Percentiles rank a stretch among this genome's conserved stretches.
phyloP scores from a whole-genome alignment of 306 rosid species.

The Citrullus colocynthis region DNA sequence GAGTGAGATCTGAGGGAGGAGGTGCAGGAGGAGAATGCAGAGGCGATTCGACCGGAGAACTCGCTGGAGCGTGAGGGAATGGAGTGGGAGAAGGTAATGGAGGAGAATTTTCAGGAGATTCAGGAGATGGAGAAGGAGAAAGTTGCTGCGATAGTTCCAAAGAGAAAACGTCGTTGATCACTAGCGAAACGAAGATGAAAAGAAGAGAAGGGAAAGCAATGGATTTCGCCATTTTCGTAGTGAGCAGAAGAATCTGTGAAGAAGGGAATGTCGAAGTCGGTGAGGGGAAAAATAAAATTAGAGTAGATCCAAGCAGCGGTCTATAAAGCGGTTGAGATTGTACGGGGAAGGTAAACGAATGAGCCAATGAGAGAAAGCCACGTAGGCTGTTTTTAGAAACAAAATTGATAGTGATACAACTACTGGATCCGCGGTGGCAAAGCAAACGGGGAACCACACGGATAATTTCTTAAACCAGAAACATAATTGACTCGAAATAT shows the following conservation, averaged over 20 bases:
- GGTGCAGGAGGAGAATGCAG: conserved; percentile 25
- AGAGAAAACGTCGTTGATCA: conserved; percentile 13
- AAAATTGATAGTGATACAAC: not conserved
- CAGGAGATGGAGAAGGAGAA: conserved; percentile 25
- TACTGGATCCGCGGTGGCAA: not conserved
- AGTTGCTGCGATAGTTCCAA: conserved; percentile 15
- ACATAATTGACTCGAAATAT: not conserved
- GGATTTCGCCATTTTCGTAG: conserved; percentile 24
- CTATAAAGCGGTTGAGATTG: not conserved
- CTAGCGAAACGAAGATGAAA: conserved; percentile 8
- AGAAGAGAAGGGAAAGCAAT: conserved; percentile 8
- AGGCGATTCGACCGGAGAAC: conserved; percentile 13
- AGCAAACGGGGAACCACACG: not conserved
- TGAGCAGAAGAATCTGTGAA: not conserved
- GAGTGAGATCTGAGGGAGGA: conserved; percentile 17
- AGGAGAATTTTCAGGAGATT: conserved; percentile 5
- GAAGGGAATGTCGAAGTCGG: conserved; percentile 8
- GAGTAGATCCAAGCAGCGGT: not conserved
- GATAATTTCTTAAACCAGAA: not conserved
- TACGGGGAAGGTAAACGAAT: not conserved
- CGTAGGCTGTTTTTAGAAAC: not conserved
- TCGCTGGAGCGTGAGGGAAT: conserved; percentile 7
- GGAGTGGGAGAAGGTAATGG: conserved; percentile 2
- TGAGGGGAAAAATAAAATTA: not conserved
- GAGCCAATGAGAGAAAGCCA: not conserved